These are phyloP conservation scores for Kwoniella heveanensis DNA, from an alignment of 768 basidiomycete genomes.

Conservation along the genomic window DNA sequence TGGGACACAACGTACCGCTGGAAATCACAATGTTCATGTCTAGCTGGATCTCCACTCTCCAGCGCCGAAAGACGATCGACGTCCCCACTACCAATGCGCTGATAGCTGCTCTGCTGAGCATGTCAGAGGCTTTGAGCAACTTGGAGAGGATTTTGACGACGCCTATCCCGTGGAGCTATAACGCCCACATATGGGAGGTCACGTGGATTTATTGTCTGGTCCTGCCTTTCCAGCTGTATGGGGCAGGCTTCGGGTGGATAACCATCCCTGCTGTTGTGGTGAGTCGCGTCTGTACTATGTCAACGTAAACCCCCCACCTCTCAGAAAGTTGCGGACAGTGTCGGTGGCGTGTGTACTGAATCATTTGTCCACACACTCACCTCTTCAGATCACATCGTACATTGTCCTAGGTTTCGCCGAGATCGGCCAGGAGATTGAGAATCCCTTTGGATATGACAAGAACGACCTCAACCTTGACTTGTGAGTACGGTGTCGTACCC, in stretches of 20 bases:
- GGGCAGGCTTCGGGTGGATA: conserved; percentile 48
- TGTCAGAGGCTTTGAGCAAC: conserved; percentile 43
- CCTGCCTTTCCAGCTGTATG: conserved; percentile 52
- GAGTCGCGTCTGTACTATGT: conserved; percentile 16
- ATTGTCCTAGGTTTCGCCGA: conserved; percentile 49
- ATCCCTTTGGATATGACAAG: conserved; percentile 55
- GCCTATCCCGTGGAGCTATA: conserved; percentile 53
- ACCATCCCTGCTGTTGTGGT: conserved; percentile 52
- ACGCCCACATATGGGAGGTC: conserved; percentile 52
- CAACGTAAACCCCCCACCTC: no score
- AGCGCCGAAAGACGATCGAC: conserved; percentile 47
- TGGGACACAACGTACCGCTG: conserved; percentile 47
- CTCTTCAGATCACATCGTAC: conserved; percentile 49
- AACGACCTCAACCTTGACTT: conserved; percentile 49
- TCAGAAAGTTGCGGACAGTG: no score
- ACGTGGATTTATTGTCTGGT: conserved; percentile 51
- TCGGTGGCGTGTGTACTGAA: no score
- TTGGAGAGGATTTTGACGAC: conserved; percentile 54
- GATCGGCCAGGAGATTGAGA: conserved; percentile 46
- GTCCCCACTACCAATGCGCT: conserved; percentile 49
- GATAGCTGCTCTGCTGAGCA: conserved; percentile 30
- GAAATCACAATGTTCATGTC: conserved; percentile 53
- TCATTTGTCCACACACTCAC: no score
- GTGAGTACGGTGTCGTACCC: conserved; percentile 7
- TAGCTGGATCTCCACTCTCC: conserved; percentile 42